Evolutionary conservation across 1,139 yeast genomes (phyloP).

Genomic region (Saccharomyces hybrid): DNA sequence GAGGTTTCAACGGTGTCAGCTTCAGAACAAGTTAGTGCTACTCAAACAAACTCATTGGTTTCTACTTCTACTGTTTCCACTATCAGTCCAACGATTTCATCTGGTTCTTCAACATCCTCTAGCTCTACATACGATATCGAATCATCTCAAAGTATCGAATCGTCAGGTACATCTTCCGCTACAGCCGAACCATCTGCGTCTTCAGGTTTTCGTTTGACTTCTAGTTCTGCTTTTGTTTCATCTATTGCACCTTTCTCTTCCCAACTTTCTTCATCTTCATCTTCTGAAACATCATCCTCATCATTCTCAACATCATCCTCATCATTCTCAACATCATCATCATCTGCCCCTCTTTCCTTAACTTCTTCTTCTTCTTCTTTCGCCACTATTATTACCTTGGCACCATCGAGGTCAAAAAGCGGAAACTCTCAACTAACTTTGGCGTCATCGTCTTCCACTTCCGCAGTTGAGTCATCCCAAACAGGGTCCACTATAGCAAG

Average conservation of each 20-base stretch:
- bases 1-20: not conserved
- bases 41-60: constrained; percentile 5
- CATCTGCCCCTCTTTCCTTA: constrained; percentile 4
- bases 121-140: constrained; percentile 3
- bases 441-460: not conserved
- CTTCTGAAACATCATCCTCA: not conserved
- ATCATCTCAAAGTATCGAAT: not conserved
- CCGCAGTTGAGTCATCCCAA: not conserved
- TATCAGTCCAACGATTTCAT: constrained; percentile 4
- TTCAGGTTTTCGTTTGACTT: constrained; percentile 2
- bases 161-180: not conserved
- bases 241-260: not conserved
- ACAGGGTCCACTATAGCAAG: constrained; percentile 3
- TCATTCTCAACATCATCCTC: not conserved
- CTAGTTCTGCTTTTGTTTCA: constrained; percentile 3
- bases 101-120: constrained; percentile 2
- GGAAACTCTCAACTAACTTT: not conserved
- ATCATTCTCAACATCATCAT: not conserved
- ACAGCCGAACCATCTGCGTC: not conserved
- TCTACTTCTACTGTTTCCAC: constrained; percentile 7
- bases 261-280: not conserved
- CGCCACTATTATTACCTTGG: constrained; percentile 6
- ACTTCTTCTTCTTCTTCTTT: constrained; percentile 6
- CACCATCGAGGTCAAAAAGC: not conserved
- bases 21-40: constrained; percentile 1